Evolutionary conservation across 2,329 filamentous ascomycete genomes (phyloP).

Genomic region (Lasiodiplodia gonubiensis): DNA sequence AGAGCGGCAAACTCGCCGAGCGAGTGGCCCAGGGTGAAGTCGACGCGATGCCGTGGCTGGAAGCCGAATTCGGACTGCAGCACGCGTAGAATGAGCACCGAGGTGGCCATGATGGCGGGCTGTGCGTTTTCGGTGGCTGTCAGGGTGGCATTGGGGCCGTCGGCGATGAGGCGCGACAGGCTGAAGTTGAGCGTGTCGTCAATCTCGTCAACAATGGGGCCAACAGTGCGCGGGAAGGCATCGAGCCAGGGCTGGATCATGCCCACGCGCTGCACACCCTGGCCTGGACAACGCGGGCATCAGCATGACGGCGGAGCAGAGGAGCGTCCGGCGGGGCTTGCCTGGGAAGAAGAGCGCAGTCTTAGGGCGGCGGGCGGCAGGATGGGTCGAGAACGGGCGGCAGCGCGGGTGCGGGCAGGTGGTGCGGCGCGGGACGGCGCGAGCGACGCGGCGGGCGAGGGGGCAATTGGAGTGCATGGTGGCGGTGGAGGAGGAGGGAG

Average conservation of each 20-base stretch:
- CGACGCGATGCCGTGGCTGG: slow-evolving; percentile 69
- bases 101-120: slow-evolving; percentile 95
- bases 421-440: not conserved
- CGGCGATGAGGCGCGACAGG: slow-evolving; percentile 77
- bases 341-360: slow-evolving; percentile 49
- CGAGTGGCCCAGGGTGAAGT: slow-evolving; percentile 87
- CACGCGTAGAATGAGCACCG: slow-evolving; percentile 84
- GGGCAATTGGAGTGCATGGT: slow-evolving; percentile 12
- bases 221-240: slow-evolving; percentile 79
- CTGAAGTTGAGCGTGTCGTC: slow-evolving; percentile 73
- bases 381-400: not conserved
- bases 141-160: slow-evolving; percentile 77
- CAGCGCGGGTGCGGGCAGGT: slow-evolving; percentile 7
- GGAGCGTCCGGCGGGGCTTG: slow-evolving; percentile 3
- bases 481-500: not conserved
- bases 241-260: slow-evolving; percentile 88
- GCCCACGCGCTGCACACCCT: slow-evolving; percentile 87
- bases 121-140: slow-evolving; percentile 88
- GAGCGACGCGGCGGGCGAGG: slow-evolving; percentile 13
- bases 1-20: slow-evolving; percentile 92
- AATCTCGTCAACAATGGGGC: slow-evolving; percentile 82
- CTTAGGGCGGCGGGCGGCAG: slow-evolving; percentile 35
- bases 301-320: slow-evolving; percentile 11
- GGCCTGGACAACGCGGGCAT: slow-evolving; percentile 61
- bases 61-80: slow-evolving; percentile 87